Base-by-base conservation (phyloP, 768 basidiomycete genomes). In the Rhizopogon rudus region DNA sequence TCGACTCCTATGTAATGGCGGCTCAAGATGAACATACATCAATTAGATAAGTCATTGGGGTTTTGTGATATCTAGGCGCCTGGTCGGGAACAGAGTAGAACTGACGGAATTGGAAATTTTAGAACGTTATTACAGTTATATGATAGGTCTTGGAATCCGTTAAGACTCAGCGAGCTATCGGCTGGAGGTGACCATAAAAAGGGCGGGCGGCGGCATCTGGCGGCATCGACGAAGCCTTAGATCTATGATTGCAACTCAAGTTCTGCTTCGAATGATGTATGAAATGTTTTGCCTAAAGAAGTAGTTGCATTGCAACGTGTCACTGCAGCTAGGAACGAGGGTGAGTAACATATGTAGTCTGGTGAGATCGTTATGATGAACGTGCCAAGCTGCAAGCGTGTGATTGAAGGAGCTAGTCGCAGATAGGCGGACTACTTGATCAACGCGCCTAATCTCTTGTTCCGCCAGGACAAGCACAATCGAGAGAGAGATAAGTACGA, bases 201-300 rank as follows among this genome's bases (percentile, higher is more conserved):
- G 20, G 7, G 14, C 48, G 48, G 25, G 25, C 25, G 25, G 25
- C 25, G 25, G 25, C 25, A 25, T 25, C 25, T 25, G 25, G 35
- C 1, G 35, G 22, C 22, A 49, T 37, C 35, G 35, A 37, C 12
- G 12, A 37, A 37, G 35, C 35, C 12, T 37, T 13, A 37, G 35
- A 37, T 25, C 25, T 25, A 25, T 13, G 35, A 49, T 49, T 8
- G 12, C 4, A 25, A 25, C 22, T 25, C 22, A 25, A 25, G 22
- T 25, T 14, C 14, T 25, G 9, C 48, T 49, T 49, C 35, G 33
- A 49, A 49, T 49, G 48, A 49, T 49, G 48, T 49, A 49, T 49
- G 48, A 49, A 49, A 48, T 5, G 33, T 17, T 16, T 14, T 9
- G 5, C 39, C 20, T 22, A 48, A 35, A 48, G 33, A 48, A 35